Evolutionary conservation across 2,329 filamentous ascomycete genomes (phyloP), one percentile per base, ranked within the genome.

Genomic region (Aspergillus ruber): DNA sequence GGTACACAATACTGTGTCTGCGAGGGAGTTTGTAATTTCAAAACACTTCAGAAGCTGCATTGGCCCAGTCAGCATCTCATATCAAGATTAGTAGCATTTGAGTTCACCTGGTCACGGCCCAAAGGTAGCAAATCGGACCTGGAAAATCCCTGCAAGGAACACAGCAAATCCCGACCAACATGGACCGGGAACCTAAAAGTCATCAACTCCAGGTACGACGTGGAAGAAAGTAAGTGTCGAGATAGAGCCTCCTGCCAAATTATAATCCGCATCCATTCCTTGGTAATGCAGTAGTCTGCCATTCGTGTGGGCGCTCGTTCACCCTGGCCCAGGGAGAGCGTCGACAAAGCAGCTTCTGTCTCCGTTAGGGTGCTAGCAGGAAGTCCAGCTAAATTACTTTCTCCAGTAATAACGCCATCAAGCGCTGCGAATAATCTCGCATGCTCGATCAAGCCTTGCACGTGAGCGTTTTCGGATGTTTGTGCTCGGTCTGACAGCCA

Each of bases 221-320:
- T 47, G 6, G 62, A 64, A 6, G 62, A 65, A 2, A 65, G 42
- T 13, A 64, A 46, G 2, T 55, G 56, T 35, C 48, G 40, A 3
- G 57, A 57, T 3, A 65, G 44, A 13, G 60, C 62, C 23, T 62
- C 50, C 23, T 64, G 62, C 62, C 62, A 65, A 17, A 65, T 49
- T 6, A 65, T 65, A 1, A 56, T 63, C 21, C 61, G 54, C 62
- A 65, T 65, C 62, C 62, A 65, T 48, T 64, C 53, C 41, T 54
- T 56, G 1, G 62, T 65, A 36, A 64, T 62, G 25, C 56, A 53
- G 21, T 54, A 63, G 20, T 65, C 62, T 18, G 61, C 62, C 10
- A 58, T 49, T 9, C 62, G 55, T 7, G 56, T 55, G 1, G 55
- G 55, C 2, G 54, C 45, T 3, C 47, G 42, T 25, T 57, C 47